A percentile compares a stretch with the other conserved stretches of the same genome.
Conservation (phyloP, 2,329 filamentous ascomycete genomes). For the Fusarium sp. region DNA sequence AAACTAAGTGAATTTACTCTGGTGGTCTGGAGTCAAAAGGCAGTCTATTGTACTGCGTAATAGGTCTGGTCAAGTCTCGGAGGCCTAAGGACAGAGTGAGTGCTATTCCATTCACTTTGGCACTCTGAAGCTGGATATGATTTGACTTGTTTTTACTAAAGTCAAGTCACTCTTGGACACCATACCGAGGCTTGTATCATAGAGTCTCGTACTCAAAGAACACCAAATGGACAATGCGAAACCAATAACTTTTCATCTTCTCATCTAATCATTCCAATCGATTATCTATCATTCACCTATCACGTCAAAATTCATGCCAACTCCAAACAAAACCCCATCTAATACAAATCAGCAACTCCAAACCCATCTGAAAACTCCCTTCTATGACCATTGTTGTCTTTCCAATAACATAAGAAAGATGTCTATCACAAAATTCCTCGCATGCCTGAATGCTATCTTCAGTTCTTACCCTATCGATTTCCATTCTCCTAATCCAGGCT, state of each 20-base stretch:
- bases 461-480: rapidly evolving
- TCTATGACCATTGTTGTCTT: not conserved
- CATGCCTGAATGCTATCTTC: too few relatives aligned
- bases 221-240: not conserved
- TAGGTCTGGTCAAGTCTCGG: not conserved
- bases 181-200: not conserved
- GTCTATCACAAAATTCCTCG: not conserved
- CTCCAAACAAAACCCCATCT: not conserved
- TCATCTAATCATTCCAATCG: not conserved
- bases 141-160: not conserved
- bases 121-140: not conserved
- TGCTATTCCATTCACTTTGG: not conserved
- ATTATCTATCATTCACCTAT: not conserved
- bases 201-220: not conserved
- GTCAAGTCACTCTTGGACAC: not conserved
- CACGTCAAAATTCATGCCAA: not conserved
- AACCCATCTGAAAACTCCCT: not conserved
- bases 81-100: not conserved
- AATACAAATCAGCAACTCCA: not conserved
- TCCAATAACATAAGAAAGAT: not conserved
- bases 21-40: not conserved
- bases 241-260: not conserved
- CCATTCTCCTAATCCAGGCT: not conserved
- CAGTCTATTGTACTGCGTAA: rapidly evolving
- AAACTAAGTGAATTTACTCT: not conserved